Percentiles rank a stretch among this genome's conserved stretches.
Evolutionary conservation across 768 basidiomycete genomes (phyloP).

Genomic region (Mycena filopes): DNA sequence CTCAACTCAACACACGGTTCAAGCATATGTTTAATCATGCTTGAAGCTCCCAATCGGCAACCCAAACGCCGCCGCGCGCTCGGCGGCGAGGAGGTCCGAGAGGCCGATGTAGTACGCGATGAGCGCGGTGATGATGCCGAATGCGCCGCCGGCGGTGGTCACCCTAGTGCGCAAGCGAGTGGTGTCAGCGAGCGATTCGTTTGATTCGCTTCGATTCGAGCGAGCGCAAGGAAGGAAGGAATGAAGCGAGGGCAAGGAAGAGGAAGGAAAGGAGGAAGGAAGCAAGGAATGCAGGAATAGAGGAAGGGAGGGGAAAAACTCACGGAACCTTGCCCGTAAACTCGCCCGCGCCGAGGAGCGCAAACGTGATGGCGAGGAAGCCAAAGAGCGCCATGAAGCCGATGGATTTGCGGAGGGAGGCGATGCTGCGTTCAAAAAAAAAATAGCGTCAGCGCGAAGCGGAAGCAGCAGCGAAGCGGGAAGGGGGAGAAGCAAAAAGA

Average conservation of each 20-base stretch:
- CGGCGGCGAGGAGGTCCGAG: conserved; percentile 43
- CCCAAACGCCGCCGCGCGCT: conserved; percentile 40
- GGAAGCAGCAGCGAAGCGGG: too few relatives aligned
- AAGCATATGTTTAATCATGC: conserved; percentile 11
- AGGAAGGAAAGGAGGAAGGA: not conserved
- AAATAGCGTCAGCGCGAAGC: too few relatives aligned
- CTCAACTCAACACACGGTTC: not conserved
- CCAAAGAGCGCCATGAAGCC: conserved; percentile 36
- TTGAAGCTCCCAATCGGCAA: conserved; percentile 43
- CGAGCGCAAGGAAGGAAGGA: too few relatives aligned
- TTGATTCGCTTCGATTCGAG: too few relatives aligned
- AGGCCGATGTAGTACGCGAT: conserved; percentile 47
- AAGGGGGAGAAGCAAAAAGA: too few relatives aligned
- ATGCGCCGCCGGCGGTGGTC: conserved; percentile 40
- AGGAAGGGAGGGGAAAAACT: conserved; percentile 11
- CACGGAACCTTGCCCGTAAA: conserved; percentile 34
- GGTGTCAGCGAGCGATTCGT: not conserved
- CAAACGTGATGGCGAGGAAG: conserved; percentile 34
- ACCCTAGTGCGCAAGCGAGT: conserved; percentile 28
- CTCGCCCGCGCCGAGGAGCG: conserved; percentile 31
- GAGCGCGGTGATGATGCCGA: conserved; percentile 46
- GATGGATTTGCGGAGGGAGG: conserved; percentile 38
- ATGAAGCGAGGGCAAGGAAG: not conserved
- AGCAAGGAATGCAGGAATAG: not conserved
- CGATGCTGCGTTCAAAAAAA: conserved; percentile 24